Evolutionary conservation across 129 eudicot species (phyloP), one percentile per base, ranked within the genome.

Genomic region (Apium graveolens): DNA sequence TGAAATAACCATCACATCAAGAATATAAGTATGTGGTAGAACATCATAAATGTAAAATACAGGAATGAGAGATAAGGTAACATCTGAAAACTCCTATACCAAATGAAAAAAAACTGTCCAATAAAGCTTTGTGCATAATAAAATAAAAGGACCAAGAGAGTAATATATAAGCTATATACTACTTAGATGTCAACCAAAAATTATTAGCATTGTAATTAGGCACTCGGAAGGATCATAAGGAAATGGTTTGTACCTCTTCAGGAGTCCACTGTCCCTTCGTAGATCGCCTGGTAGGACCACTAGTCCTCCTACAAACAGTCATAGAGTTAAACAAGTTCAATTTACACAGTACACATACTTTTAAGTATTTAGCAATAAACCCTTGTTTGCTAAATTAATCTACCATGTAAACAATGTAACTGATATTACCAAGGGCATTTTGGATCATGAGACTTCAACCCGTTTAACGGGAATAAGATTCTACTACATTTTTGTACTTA

Each of bases 181-280:
- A 31, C 5, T 31, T 14, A 66, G 24, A 32, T 66, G 24, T 66
- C 39, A 66, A 31, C 72, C 21, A 5, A 66, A 0, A 31, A 13
- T 66, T 27, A 14, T 14, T 31, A 66, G 72, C 72, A 66, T 31
- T 66, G 39, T 66, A 66, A 31, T 5, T 29, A 26, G 20, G 10
- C 41, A n/a, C 14, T 60, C 32, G 11, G 21, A 66, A 66, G 72
- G 39, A 66, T 63, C 31, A 62, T 62, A 57, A 79, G 48, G 24
- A 72, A 80, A 76, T 43, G 32, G 57, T 9, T 66, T 49, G 69
- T 83, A 89, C 97, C 97, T 93, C 96, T 84, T 91, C 90, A 14
- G 89, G 76, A 31, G 97, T 91, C 98, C 98, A 91, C 76, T 91
- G 96, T 60, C 98, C 98, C 84, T 87, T 91, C 18, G 98, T 87